Evolutionary conservation across 2,329 filamentous ascomycete genomes (phyloP), one percentile per base, ranked within the genome.

Genomic region (Acephala macrosclerotiorum): DNA sequence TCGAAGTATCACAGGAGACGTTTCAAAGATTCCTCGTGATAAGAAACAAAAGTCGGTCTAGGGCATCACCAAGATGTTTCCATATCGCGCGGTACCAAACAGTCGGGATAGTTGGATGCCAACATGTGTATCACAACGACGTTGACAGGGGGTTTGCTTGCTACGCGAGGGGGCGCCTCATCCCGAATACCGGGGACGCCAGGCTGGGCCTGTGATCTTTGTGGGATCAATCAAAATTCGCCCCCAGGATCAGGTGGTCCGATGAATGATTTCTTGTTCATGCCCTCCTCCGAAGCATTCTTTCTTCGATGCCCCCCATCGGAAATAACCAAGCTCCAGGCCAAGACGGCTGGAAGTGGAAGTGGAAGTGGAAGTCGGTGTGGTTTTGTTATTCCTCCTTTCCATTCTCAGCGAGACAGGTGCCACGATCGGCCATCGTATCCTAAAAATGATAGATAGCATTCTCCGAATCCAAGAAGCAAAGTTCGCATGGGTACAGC

Each of bases 151-250:
- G 49, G 49, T 29, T 53, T 33, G 7, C 20, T 6, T 16, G 49
- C 18, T 53, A 53, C 49, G 49, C 49, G 49, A 53, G 49, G 49
- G 26, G 49, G 49, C 49, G 49, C 49, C 26, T 53, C 45, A 18
- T 29, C 49, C 49, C 49, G 49, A 53, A 53, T 53, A 33, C 49
- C 49, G 49, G 49, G 49, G 25, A 26, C 12, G 49, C 22, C 29
- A 49, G 45, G 45, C 45, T 49, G 45, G 8, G 14, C 26, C 33
- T 53, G 22, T 26, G 49, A 33, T 26, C 25, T 53, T 33, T 53
- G 25, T 26, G 22, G 49, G 49, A 29, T 53, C 25, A 29, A 26
- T 51, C 20, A 51, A 25, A 25, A 51, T 51, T 11, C 47, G 47
- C 12, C 47, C 47, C 47, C 25, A 26, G 12, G 42, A 45, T 18